Evolutionary conservation across 768 basidiomycete species (phyloP).

Genomic region (Scleroderma citrinum): DNA sequence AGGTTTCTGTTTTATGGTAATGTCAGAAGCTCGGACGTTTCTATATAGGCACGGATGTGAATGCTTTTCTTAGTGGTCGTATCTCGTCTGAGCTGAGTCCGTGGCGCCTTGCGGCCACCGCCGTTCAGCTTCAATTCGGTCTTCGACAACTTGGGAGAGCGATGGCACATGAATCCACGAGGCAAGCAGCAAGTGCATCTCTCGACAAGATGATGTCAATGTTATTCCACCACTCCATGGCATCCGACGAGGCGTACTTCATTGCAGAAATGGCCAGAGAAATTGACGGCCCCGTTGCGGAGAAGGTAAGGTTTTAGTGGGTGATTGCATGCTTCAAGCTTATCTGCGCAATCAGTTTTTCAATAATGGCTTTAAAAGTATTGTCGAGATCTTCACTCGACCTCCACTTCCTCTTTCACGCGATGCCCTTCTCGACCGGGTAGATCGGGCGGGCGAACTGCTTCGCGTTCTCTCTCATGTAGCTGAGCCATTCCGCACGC

Average conservation of each 20-base stretch:
- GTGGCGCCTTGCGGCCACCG: conserved; percentile 79
- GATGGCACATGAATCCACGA: conserved; percentile 48
- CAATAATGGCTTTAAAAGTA: conserved; percentile 64
- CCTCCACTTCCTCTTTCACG: conserved; percentile 20
- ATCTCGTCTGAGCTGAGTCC: conserved; percentile 68
- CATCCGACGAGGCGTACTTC: conserved; percentile 75
- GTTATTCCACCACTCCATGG: conserved; percentile 68
- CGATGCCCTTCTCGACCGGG: conserved; percentile 32
- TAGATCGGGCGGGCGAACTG: conserved; percentile 58
- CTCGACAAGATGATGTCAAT: conserved; percentile 61
- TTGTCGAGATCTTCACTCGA: conserved; percentile 48
- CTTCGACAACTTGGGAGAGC: conserved; percentile 69
- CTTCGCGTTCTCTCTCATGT: conserved; percentile 65
- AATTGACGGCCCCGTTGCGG: conserved; percentile 57
- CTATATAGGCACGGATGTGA: conserved; percentile 35
- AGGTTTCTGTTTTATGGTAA: conserved; percentile 9
- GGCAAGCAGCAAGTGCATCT: conserved; percentile 50
- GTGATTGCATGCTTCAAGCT: not conserved
- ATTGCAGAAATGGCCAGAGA: conserved; percentile 78
- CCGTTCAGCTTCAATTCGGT: conserved; percentile 71
- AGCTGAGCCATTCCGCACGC: conserved; percentile 54
- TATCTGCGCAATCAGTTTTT: conserved; percentile 46
- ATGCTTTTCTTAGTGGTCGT: conserved; percentile 49
- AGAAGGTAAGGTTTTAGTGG: conserved; percentile 44
- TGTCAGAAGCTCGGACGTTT: not conserved